Percentiles rank a stretch among this genome's conserved stretches.
Conservation (phyloP, 257 asterid genomes). For the Knoxia roxburghii region DNA sequence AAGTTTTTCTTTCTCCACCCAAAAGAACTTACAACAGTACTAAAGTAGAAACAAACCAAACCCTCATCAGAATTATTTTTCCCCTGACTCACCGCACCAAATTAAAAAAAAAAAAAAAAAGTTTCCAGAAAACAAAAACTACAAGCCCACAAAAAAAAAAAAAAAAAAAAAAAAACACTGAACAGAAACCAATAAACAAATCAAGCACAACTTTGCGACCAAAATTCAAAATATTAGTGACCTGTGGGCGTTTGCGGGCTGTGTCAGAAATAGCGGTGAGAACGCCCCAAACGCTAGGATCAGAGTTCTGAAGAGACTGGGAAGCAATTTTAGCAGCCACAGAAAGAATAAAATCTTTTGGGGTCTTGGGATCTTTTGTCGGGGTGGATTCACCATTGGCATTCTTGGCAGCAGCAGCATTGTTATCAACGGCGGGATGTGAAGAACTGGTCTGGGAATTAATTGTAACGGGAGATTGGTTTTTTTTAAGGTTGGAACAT, state of each 20-base stretch:
- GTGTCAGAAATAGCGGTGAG: constrained; percentile 90
- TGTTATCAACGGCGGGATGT: constrained; percentile 22
- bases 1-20: no score
- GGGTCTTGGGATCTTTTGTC: constrained; percentile 25
- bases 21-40: no score
- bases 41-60: no score
- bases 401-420: constrained; percentile 3
- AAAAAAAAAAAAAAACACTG: neutral
- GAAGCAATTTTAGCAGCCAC: constrained; percentile 69
- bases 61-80: no score
- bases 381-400: constrained; percentile 22
- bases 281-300: constrained; percentile 91
- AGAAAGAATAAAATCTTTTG: constrained; percentile 48
- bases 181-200: neutral
- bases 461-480: constrained; percentile 13
- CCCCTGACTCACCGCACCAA: neutral
- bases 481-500: constrained; percentile 18
- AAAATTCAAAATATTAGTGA: neutral
- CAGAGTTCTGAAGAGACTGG: constrained; percentile 77
- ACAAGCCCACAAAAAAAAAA: no score
- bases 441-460: constrained; percentile 29
- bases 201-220: neutral
- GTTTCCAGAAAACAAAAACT: neutral
- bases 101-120: neutral
- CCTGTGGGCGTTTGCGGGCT: constrained; percentile 91